Conservation (phyloP, 345 rosid genomes). For the Conringia planisiliqua region DNA sequence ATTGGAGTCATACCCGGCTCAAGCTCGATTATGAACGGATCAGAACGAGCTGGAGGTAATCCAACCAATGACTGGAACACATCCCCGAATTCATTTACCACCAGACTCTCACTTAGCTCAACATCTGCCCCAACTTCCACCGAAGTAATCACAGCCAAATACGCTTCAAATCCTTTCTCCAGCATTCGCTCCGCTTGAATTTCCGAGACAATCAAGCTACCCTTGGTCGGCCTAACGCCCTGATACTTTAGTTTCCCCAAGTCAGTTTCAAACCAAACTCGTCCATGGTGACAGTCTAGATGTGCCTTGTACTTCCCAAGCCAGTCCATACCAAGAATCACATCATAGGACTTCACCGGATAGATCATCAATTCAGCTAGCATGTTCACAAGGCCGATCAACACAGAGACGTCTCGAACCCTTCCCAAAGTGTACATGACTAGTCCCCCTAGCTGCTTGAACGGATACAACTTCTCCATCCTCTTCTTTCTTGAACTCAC, state of each 20-base stretch:
- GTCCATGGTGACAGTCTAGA: not conserved
- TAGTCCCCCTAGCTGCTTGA: not conserved
- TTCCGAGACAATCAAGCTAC: not conserved
- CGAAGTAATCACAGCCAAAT: not conserved
- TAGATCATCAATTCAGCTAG: not conserved
- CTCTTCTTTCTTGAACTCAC: not conserved
- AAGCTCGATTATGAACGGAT: not conserved
- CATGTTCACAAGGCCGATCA: not conserved
- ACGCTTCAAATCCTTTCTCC: not conserved
- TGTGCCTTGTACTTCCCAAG: not conserved
- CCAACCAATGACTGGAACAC: not conserved
- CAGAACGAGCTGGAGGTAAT: not conserved
- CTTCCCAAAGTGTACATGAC: not conserved
- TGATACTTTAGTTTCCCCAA: not conserved
- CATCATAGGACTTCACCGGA: too few species aligned
- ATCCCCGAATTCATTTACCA: not conserved
- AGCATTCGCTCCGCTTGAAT: not conserved
- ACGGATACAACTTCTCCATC: too few species aligned
- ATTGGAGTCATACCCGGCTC: not conserved
- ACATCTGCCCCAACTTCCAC: not conserved
- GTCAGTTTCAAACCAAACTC: not conserved
- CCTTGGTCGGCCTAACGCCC: not conserved
- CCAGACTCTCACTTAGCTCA: not conserved
- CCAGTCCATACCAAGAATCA: too few species aligned
- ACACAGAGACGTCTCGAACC: not conserved